Conservation (phyloP, 495 filamentous ascomycete species). For the Aspergillus campestris region DNA sequence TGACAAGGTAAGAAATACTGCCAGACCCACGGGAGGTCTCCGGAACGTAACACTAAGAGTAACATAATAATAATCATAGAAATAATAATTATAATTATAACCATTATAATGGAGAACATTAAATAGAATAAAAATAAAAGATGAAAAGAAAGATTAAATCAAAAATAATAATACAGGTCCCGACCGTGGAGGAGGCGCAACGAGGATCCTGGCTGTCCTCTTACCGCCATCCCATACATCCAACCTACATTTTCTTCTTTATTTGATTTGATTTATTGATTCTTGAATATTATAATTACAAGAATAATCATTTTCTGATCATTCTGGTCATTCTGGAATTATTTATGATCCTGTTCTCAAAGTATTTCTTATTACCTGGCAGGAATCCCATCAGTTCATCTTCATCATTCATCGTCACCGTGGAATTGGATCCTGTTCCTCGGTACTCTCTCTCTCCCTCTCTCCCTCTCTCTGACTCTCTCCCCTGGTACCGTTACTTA, state of each 20-base stretch:
- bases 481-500: slow-evolving; percentile 22
- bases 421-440: slow-evolving; percentile 16
- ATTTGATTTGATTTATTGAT: no score
- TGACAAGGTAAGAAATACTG: slow-evolving; percentile 20
- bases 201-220: slow-evolving; percentile 12
- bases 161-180: slow-evolving; percentile 2
- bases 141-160: slow-evolving; percentile 4
- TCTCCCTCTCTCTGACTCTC: slow-evolving; percentile 8
- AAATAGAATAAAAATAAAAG: slow-evolving; percentile 19
- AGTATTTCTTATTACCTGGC: no score
- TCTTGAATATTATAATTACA: no score
- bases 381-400: no score
- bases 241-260: neutral
- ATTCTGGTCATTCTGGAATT: no score
- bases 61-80: slow-evolving; percentile 6
- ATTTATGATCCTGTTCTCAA: no score
- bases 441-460: slow-evolving; percentile 14
- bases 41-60: slow-evolving; percentile 18
- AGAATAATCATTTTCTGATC: no score
- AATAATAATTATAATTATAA: slow-evolving; percentile 1
- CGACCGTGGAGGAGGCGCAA: slow-evolving; percentile 12
- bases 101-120: no score
- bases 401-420: neutral
- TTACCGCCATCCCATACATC: slow-evolving; percentile 16
- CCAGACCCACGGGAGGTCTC: slow-evolving; percentile 20